Conservation (phyloP, 2,329 filamentous ascomycete species). For the Domatiomyces globalis region DNA sequence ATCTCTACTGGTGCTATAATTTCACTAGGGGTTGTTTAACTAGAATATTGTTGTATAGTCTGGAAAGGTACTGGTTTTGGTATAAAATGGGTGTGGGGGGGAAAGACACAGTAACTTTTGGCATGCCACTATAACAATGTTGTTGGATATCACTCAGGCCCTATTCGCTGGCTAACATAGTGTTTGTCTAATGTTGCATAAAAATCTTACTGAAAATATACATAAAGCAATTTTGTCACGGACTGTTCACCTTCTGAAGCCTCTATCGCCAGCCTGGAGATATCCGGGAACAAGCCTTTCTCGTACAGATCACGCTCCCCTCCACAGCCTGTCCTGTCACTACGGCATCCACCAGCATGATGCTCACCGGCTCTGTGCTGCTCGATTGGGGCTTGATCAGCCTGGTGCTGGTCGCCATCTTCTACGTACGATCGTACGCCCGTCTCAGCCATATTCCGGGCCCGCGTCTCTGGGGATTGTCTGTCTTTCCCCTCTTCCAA, state of each 20-base stretch:
- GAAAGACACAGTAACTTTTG: too few relatives aligned
- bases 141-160: too few relatives aligned
- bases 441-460: constrained; percentile 8
- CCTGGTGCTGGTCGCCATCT: not conserved
- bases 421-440: constrained; percentile 2
- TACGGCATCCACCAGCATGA: constrained; percentile 1
- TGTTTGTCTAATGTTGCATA: too few relatives aligned
- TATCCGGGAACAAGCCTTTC: not conserved
- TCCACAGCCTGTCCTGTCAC: constrained; percentile 1
- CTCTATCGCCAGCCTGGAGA: not conserved
- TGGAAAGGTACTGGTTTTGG: too few relatives aligned
- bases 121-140: too few relatives aligned
- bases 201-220: too few relatives aligned
- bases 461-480: constrained; percentile 3
- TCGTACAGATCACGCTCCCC: not conserved
- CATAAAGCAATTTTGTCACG: too few relatives aligned
- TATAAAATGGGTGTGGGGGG: too few relatives aligned
- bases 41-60: too few relatives aligned
- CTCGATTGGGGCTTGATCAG: constrained; percentile 2
- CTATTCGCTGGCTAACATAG: too few relatives aligned
- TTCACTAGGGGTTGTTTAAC: too few relatives aligned
- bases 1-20: too few relatives aligned
- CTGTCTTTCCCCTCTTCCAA: constrained; percentile 5
- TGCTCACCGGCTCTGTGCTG: constrained; percentile 1
- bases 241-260: not conserved